A percentile compares a stretch with the other conserved stretches of the same genome.
These are phyloP conservation scores for Arachis stenosperma DNA, from an alignment of 306 rosid genomes.

Conservation along the genomic window DNA sequence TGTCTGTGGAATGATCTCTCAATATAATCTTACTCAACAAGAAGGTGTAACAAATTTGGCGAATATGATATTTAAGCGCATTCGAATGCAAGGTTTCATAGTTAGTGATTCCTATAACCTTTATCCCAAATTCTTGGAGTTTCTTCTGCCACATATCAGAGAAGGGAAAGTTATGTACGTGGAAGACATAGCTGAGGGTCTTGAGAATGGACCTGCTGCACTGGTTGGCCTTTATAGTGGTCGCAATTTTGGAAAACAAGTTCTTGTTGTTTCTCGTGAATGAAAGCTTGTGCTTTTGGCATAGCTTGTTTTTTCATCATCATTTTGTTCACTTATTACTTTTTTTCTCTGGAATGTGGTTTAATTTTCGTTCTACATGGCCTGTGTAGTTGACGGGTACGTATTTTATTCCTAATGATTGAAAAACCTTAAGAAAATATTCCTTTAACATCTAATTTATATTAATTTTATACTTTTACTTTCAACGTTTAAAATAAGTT, in stretches of 20 bases:
- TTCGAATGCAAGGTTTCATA: conserved; percentile 33
- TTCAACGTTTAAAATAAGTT: too few species aligned
- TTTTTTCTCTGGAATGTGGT: not conserved
- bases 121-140: conserved; percentile 44
- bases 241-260: conserved; percentile 44
- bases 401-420: too few species aligned
- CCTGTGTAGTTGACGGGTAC: too few species aligned
- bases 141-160: conserved; percentile 35
- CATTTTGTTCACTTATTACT: not conserved
- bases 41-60: conserved; percentile 45
- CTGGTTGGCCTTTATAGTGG: conserved; percentile 41
- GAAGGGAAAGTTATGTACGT: conserved; percentile 42
- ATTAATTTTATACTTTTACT: too few species aligned
- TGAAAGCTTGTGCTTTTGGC: not conserved
- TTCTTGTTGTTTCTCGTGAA: conserved; percentile 39
- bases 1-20: conserved; percentile 47
- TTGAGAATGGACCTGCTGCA: conserved; percentile 44
- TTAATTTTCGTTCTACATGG: not conserved
- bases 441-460: too few species aligned
- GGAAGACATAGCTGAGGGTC: conserved; percentile 40
- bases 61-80: conserved; percentile 32
- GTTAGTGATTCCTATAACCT: conserved; percentile 30
- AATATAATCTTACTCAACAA: conserved; percentile 39
- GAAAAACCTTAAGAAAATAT: too few species aligned
- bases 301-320: not conserved